A percentile compares a stretch with the other conserved stretches of the same genome.
Conservation (phyloP, 1,139 yeast species). For the Eremothecium sinecaudum region DNA sequence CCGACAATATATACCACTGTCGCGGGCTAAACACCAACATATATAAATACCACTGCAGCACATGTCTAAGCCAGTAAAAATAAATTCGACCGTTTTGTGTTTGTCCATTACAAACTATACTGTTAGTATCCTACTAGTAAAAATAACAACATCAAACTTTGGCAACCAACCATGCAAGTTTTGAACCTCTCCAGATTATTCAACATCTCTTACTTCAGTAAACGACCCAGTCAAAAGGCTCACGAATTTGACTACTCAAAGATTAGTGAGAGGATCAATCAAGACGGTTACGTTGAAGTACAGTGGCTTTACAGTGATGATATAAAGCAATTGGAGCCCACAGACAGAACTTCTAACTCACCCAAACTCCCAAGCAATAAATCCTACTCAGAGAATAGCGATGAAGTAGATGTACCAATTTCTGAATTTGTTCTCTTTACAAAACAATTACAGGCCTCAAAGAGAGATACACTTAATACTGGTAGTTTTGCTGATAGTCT, state of each 20-base stretch:
- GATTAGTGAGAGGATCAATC: constrained; percentile 3
- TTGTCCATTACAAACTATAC: constrained; percentile 1
- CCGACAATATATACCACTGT: too few relatives aligned
- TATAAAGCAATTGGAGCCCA: background rate
- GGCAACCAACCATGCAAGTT: constrained; percentile 4
- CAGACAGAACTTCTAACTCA: background rate
- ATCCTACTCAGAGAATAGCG: constrained; percentile 2
- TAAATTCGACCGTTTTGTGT: constrained; percentile 1
- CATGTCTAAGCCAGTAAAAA: too few relatives aligned
- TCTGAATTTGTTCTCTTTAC: constrained; percentile 3
- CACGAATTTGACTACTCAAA: background rate
- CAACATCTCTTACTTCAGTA: constrained; percentile 3
- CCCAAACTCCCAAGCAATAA: background rate
- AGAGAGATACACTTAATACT: background rate
- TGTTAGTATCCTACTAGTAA: background rate
- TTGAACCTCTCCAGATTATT: constrained; percentile 5
- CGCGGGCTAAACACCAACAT: background rate
- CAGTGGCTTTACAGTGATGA: too few relatives aligned
- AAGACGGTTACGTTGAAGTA: constrained; percentile 3
- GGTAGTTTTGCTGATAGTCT: background rate
- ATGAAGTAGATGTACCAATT: constrained; percentile 4
- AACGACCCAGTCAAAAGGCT: background rate
- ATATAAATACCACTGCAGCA: too few relatives aligned
- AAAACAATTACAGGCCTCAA: constrained; percentile 3
- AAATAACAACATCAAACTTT: constrained; percentile 3